Conservation (phyloP, 2,329 filamentous ascomycete genomes). For the Dothidotthia symphoricarpi region DNA sequence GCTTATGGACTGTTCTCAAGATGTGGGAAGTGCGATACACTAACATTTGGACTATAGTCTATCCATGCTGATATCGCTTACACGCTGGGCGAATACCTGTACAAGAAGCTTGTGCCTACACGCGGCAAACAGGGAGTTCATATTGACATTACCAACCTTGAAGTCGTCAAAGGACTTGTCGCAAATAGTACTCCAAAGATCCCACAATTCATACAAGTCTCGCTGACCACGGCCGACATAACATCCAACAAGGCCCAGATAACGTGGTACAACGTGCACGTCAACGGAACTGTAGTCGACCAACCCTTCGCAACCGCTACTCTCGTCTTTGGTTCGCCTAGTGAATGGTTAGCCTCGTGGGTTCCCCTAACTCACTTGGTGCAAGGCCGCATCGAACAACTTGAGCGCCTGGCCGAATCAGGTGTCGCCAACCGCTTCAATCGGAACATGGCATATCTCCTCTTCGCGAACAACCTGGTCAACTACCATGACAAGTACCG, state of each 20-base stretch:
- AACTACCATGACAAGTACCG: slow-evolving; percentile 37
- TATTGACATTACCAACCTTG: slow-evolving; percentile 42
- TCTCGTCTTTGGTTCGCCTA: slow-evolving; percentile 21
- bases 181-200: slow-evolving; percentile 11
- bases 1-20: too few species aligned
- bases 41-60: slow-evolving; percentile 1
- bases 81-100: slow-evolving; percentile 24
- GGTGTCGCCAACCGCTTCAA: slow-evolving; percentile 32
- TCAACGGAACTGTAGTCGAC: slow-evolving; percentile 26
- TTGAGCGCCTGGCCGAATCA: slow-evolving; percentile 27
- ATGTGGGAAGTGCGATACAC: background rate
- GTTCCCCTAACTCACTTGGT: slow-evolving; percentile 31
- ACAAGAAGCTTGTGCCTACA: slow-evolving; percentile 8
- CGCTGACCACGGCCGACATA: slow-evolving; percentile 1
- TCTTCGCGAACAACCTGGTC: slow-evolving; percentile 37
- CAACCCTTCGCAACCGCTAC: slow-evolving; percentile 11
- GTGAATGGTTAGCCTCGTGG: slow-evolving; percentile 24
- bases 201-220: slow-evolving; percentile 3
- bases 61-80: slow-evolving; percentile 37
- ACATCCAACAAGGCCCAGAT: background rate
- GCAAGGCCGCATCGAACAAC: slow-evolving; percentile 31
- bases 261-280: slow-evolving; percentile 17
- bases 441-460: slow-evolving; percentile 38
- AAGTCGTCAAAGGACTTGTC: slow-evolving; percentile 31
- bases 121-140: background rate